Percentiles rank a stretch among this genome's conserved stretches.
Evolutionary conservation across 139 green algal genomes (phyloP).

Genomic region (Micractinium conductrix): DNA sequence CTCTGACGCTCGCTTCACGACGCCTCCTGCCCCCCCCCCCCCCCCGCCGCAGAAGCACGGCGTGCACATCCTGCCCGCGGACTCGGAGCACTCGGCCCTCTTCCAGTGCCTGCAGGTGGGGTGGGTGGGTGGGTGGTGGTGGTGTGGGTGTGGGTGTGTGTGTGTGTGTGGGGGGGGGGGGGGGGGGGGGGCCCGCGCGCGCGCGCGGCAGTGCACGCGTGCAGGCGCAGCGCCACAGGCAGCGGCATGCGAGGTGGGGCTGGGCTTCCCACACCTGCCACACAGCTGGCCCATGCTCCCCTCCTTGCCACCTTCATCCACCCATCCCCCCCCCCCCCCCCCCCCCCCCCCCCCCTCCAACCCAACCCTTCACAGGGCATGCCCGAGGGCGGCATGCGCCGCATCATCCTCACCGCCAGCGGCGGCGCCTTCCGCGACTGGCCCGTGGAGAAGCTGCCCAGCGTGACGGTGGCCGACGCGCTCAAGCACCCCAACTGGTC

Average conservation of each 20-base stretch:
- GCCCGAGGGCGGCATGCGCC: constrained; percentile 91
- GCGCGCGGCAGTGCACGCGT: too few species aligned
- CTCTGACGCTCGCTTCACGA: too few species aligned
- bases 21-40: too few species aligned
- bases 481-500: constrained; percentile 94
- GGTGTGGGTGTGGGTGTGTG: too few species aligned
- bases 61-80: constrained; percentile 95
- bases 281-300: background rate
- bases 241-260: too few species aligned
- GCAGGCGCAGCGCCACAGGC: too few species aligned
- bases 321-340: background rate
- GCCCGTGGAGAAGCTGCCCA: constrained; percentile 90
- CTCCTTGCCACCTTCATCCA: background rate
- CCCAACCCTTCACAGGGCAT: constrained; percentile 71
- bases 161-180: too few species aligned
- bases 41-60: too few species aligned
- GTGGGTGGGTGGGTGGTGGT: background rate
- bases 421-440: constrained; percentile 98
- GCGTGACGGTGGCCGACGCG: constrained; percentile 72
- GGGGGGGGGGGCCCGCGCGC: too few species aligned
- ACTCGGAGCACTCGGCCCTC: constrained; percentile 97
- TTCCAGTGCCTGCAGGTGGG: constrained; percentile 93
- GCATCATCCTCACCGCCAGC: constrained; percentile 98
- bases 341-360: background rate
- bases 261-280: background rate